Evolutionary conservation across 2,329 filamentous ascomycete genomes (phyloP), one percentile per base, ranked within the genome.

Genomic region (Penicillium sp.): DNA sequence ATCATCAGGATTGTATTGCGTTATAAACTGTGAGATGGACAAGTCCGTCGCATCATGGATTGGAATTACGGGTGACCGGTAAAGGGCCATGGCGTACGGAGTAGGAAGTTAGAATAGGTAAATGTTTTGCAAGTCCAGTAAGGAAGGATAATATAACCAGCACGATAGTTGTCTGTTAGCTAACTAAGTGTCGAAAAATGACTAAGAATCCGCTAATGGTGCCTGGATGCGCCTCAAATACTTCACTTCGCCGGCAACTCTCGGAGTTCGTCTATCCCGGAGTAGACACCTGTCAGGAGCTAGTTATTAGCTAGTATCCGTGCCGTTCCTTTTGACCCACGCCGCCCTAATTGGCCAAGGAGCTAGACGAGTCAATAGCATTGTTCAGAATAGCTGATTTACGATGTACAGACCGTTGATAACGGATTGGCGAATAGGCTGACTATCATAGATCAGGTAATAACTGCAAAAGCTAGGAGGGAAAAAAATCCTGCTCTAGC

Each of bases 21-120:
- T 61, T 62, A 69, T 67, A 16, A 68, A 59, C 39, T 64, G 61
- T 5, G 67, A 53, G 53, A 69, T 62, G 8, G 66, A 68, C 21
- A 68, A 44, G 14, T 35, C 53, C 16, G 51, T 49, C n/a, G 46
- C 50, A 53, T 62, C 60, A n/a, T 52, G 46, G 43, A 61, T 53
- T 19, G 54, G 49, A 21, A 53, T 49, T 26, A 57, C 54, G 13
- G 50, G 50, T 37, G 54, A 57, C 26, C 21, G 48, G 35, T 57
- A 57, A 27, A 53, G 7, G 19, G 54, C 43, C 54, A 57, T 57
- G 26, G 27, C 44, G 43, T 42, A 19, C 9, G 13, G 16, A 21
- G n/a, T 37, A 19, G 31, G 14, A 10, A 10, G 10, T 21, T 35
- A 10, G 2, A 26, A 10, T 6, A 16, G 21, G n/a, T 49, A 46